A percentile compares a stretch with the other conserved stretches of the same genome.
Conservation (phyloP, 1,139 yeast species). For the Magnusiomyces tetraspermus region DNA sequence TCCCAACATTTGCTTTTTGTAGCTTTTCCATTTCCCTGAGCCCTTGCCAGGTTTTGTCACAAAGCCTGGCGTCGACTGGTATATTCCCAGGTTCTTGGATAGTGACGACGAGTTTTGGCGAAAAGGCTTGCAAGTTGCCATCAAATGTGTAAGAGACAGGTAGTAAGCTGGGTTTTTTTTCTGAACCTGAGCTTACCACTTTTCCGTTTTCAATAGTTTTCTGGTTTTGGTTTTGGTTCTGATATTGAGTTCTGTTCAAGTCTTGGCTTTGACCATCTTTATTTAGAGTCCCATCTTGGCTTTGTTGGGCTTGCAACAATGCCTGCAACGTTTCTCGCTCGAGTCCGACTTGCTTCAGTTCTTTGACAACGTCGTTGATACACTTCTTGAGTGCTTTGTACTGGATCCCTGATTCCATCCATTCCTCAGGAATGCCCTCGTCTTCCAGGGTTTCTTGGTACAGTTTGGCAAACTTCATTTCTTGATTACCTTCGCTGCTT, state of each 20-base stretch:
- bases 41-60: slow-evolving; percentile 15
- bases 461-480: slow-evolving; percentile 67
- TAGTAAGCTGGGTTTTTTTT: too few relatives aligned
- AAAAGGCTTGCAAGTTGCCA: slow-evolving; percentile 19
- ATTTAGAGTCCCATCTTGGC: too few relatives aligned
- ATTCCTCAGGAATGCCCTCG: slow-evolving; percentile 55
- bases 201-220: too few relatives aligned
- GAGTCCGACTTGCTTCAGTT: slow-evolving; percentile 32
- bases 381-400: slow-evolving; percentile 62
- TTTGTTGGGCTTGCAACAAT: slow-evolving; percentile 28
- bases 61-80: slow-evolving; percentile 18
- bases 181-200: too few relatives aligned
- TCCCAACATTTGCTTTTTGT: too few relatives aligned
- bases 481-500: neutral
- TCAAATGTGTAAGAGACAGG: slow-evolving; percentile 23
- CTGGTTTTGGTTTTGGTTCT: too few relatives aligned
- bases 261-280: too few relatives aligned
- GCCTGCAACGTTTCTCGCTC: slow-evolving; percentile 43
- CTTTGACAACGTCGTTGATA: slow-evolving; percentile 52
- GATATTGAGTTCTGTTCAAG: too few relatives aligned
- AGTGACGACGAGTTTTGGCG: slow-evolving; percentile 21
- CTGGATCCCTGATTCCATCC: slow-evolving; percentile 63
- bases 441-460: slow-evolving; percentile 53
- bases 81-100: slow-evolving; percentile 17
- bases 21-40: slow-evolving; percentile 12